A percentile compares a stretch with the other conserved stretches of the same genome.
Evolutionary conservation across 225 moss, liverwort and hornwort genomes (phyloP).

Genomic region (Physcomitrellopsis africana): DNA sequence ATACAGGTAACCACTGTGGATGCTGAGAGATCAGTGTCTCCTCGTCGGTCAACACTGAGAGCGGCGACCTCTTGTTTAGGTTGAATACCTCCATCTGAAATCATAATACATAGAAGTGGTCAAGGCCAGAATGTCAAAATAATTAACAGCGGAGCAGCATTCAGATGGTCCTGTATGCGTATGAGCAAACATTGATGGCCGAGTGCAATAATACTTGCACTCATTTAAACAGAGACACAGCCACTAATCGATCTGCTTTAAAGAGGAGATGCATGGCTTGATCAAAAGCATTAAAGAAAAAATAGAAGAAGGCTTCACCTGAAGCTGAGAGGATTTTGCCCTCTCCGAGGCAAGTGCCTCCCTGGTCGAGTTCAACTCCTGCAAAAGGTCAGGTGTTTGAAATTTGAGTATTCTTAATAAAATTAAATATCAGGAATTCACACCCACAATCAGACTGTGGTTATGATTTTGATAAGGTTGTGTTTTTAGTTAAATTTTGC

Average conservation of each 20-base stretch:
- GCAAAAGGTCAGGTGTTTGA: constrained; percentile 16
- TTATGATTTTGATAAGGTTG: too few species aligned
- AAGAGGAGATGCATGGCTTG: too few species aligned
- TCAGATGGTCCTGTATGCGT: not conserved
- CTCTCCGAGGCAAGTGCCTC: constrained; percentile 67
- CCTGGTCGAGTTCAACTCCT: constrained; percentile 80
- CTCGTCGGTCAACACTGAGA: not conserved
- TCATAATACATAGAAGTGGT: not conserved
- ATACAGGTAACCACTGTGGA: constrained; percentile 19
- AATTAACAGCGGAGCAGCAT: not conserved
- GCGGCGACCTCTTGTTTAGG: constrained; percentile 60
- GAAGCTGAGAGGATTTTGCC: constrained; percentile 66
- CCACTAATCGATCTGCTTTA: too few species aligned
- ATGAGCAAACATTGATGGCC: too few species aligned
- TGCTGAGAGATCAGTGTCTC: not conserved
- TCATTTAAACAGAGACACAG: not conserved
- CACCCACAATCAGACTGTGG: not conserved
- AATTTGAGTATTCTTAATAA: not conserved
- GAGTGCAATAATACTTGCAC: too few species aligned
- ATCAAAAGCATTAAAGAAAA: not conserved
- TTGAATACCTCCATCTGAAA: constrained; percentile 76
- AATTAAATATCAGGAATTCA: not conserved
- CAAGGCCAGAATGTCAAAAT: not conserved
- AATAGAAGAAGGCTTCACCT: constrained; percentile 41
- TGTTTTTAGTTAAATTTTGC: too few species aligned